A percentile compares a stretch with the other conserved stretches of the same genome.
These are phyloP conservation scores for Actinomucor elegans DNA, from an alignment of 371 early-diverging fungal genomes.

Conservation along the genomic window DNA sequence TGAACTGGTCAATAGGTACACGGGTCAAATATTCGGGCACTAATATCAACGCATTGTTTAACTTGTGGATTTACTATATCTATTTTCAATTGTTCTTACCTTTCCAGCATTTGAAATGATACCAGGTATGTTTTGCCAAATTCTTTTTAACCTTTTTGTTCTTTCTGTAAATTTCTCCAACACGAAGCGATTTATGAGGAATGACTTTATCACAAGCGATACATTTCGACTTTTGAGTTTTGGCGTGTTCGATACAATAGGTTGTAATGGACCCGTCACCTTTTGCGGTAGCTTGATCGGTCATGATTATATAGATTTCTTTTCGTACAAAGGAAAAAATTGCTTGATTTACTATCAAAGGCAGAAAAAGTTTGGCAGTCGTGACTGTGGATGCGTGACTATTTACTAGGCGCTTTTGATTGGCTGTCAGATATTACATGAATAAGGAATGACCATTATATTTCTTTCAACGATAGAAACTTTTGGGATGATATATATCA, in stretches of 20 bases:
- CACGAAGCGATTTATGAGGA: constrained; percentile 52
- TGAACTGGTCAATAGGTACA: constrained; percentile 41
- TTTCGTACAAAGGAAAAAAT: background rate
- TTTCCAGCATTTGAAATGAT: constrained; percentile 59
- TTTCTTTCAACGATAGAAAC: too few species aligned
- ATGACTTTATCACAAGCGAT: constrained; percentile 45
- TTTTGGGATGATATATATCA: too few species aligned
- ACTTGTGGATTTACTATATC: too few species aligned
- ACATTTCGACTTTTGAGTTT: constrained; percentile 46
- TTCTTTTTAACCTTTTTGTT: constrained; percentile 57
- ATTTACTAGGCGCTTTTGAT: too few species aligned
- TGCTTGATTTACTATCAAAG: too few species aligned
- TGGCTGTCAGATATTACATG: too few species aligned
- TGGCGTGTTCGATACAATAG: constrained; percentile 55
- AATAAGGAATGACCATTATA: too few species aligned
- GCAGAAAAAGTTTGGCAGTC: too few species aligned
- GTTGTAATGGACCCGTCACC: constrained; percentile 34
- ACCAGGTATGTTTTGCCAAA: constrained; percentile 55
- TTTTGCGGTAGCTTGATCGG: constrained; percentile 9
- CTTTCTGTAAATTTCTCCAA: constrained; percentile 50
- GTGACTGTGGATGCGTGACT: too few species aligned
- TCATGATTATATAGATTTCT: constrained; percentile 4
- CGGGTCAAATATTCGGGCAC: constrained; percentile 34
- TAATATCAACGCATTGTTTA: too few species aligned
- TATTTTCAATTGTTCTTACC: too few species aligned